These are phyloP conservation scores for Miamiensis avidus DNA, from an alignment of 169 alveolate species.

Conservation along the genomic window DNA sequence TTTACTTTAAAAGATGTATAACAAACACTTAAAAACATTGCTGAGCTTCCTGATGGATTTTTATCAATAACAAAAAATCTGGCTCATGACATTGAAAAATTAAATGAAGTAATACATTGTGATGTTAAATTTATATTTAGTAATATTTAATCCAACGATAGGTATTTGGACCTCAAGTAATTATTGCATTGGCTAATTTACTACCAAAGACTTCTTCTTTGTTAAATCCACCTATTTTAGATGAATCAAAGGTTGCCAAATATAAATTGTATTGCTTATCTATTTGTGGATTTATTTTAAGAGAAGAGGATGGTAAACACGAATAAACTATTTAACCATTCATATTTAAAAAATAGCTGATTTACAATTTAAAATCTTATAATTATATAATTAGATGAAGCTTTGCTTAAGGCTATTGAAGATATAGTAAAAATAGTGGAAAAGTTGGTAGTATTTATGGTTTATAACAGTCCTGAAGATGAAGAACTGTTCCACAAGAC, in stretches of 20 bases:
- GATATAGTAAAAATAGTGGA: constrained; percentile 46
- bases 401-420: constrained; percentile 1
- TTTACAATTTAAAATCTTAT: constrained; percentile 2
- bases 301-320: constrained; percentile 18
- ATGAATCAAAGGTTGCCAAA: constrained; percentile 3
- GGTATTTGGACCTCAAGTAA: constrained; percentile 37
- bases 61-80: constrained; percentile 54
- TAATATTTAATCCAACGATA: not conserved
- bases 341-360: too few relatives aligned
- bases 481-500: constrained; percentile 29
- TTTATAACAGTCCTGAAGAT: not conserved
- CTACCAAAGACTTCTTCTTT: constrained; percentile 33
- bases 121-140: not conserved
- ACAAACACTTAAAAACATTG: constrained; percentile 59
- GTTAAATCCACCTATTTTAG: constrained; percentile 13
- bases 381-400: not conserved
- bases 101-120: constrained; percentile 50
- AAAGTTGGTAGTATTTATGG: constrained; percentile 16
- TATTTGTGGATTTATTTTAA: constrained; percentile 30
- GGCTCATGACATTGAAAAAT: constrained; percentile 43
- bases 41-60: constrained; percentile 76
- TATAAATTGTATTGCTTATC: constrained; percentile 38
- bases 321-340: not conserved
- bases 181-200: constrained; percentile 35
- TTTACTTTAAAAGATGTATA: constrained; percentile 33